phyloP scores from a whole-genome alignment of 305 asterid species.

The Lippia alba region DNA sequence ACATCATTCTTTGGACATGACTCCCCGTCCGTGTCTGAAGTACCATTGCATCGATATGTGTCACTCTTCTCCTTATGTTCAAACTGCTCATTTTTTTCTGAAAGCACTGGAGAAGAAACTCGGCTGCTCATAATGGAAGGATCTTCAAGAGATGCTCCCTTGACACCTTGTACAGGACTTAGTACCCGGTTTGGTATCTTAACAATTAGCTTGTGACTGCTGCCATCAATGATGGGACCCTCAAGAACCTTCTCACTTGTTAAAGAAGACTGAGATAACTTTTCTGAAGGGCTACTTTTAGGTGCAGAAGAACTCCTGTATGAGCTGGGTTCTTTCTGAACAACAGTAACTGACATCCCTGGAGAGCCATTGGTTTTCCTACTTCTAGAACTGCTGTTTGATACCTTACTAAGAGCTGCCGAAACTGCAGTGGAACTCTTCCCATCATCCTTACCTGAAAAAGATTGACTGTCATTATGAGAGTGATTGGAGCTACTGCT shows the following conservation, averaged over 20 bases:
- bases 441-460: constrained; percentile 67
- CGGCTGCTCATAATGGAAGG: constrained; percentile 42
- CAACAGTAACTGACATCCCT: constrained; percentile 34
- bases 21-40: constrained; percentile 41
- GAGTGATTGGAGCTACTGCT: constrained; percentile 86
- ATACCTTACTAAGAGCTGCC: constrained; percentile 53
- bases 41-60: constrained; percentile 29
- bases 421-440: constrained; percentile 61
- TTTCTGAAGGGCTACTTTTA: constrained; percentile 41
- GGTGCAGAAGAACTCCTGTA: constrained; percentile 41
- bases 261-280: constrained; percentile 39
- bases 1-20: constrained; percentile 47
- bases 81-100: constrained; percentile 44
- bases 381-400: constrained; percentile 45
- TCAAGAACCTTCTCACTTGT: constrained; percentile 44
- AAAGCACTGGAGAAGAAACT: constrained; percentile 49
- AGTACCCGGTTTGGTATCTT: constrained; percentile 50
- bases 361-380: constrained; percentile 58
- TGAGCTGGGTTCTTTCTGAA: constrained; percentile 48
- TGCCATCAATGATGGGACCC: constrained; percentile 39
- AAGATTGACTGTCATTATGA: constrained; percentile 60
- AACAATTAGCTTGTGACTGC: constrained; percentile 52
- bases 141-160: constrained; percentile 54
- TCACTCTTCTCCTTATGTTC: constrained; percentile 42
- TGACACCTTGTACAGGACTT: constrained; percentile 48